These are phyloP conservation scores for Lepidium didymum DNA, from an alignment of 345 rosid genomes.

Conservation along the genomic window DNA sequence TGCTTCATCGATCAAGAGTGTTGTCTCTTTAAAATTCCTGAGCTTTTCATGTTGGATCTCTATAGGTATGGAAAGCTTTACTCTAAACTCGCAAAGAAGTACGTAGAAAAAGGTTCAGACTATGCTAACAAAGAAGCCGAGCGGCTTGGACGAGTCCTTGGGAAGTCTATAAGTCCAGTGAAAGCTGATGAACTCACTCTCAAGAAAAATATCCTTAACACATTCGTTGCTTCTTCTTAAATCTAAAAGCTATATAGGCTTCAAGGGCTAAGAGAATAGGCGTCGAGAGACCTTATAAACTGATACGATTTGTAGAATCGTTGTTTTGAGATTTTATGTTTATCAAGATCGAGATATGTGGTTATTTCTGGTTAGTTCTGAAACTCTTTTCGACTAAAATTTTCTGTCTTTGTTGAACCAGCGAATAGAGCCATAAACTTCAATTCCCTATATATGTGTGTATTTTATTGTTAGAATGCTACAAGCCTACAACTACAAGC, in stretches of 20 bases:
- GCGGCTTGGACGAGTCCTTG: constrained; percentile 76
- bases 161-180: constrained; percentile 78
- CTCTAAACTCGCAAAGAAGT: constrained; percentile 63
- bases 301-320: constrained; percentile 17
- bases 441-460: not conserved
- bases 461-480: too few relatives aligned
- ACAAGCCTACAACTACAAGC: too few relatives aligned
- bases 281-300: constrained; percentile 7
- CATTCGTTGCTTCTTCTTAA: constrained; percentile 38
- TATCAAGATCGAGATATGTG: not conserved
- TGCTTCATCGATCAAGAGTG: not conserved
- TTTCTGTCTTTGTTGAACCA: not conserved
- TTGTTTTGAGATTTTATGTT: not conserved
- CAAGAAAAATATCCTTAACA: constrained; percentile 65
- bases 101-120: constrained; percentile 71
- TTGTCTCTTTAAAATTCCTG: not conserved
- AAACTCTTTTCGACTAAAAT: not conserved
- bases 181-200: constrained; percentile 81
- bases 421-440: not conserved
- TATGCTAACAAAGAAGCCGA: constrained; percentile 73
- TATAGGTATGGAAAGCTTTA: constrained; percentile 75
- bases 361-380: not conserved
- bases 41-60: not conserved
- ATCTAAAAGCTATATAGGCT: not conserved
- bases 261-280: not conserved